These are phyloP conservation scores for Rhipidocladum racemiflorum DNA, from an alignment of 176 grass and related monocot genomes.

Conservation along the genomic window DNA sequence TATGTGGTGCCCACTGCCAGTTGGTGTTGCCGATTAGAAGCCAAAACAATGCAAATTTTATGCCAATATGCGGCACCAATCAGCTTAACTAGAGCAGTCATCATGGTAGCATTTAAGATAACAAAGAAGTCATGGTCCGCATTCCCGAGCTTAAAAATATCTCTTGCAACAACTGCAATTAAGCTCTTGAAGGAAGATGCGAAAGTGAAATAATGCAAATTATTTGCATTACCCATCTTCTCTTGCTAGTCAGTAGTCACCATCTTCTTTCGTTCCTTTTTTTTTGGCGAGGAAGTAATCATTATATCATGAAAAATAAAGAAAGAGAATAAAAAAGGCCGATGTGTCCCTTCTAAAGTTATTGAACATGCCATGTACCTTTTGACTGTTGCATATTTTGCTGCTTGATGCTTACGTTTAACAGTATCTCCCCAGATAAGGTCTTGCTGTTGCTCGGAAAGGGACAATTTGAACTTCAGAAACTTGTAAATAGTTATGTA, in stretches of 20 bases:
- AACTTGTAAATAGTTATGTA: constrained; percentile 97
- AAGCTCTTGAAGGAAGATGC: constrained; percentile 1
- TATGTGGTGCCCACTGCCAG: not conserved
- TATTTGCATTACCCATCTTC: not conserved
- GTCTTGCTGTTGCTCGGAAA: constrained; percentile 91
- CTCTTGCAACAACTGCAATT: not conserved
- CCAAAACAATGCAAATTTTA: not conserved
- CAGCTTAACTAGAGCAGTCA: not conserved
- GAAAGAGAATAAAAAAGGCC: not conserved
- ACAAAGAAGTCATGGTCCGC: not conserved
- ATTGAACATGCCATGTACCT: not conserved
- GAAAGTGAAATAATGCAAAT: not conserved
- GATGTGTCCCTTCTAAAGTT: not conserved
- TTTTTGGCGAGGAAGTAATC: not conserved
- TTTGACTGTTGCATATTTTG: not conserved
- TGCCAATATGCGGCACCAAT: not conserved
- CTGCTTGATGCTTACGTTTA: constrained; percentile 26
- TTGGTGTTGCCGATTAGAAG: not conserved
- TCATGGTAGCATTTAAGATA: not conserved
- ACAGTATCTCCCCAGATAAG: constrained; percentile 56
- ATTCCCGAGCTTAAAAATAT: not conserved
- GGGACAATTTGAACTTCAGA: constrained; percentile 92
- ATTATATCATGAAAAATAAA: not conserved
- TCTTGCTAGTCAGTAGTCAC: not conserved
- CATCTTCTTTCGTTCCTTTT: not conserved